Conservation (phyloP, 805 yeast species). For the Babjeviella inositovora region DNA sequence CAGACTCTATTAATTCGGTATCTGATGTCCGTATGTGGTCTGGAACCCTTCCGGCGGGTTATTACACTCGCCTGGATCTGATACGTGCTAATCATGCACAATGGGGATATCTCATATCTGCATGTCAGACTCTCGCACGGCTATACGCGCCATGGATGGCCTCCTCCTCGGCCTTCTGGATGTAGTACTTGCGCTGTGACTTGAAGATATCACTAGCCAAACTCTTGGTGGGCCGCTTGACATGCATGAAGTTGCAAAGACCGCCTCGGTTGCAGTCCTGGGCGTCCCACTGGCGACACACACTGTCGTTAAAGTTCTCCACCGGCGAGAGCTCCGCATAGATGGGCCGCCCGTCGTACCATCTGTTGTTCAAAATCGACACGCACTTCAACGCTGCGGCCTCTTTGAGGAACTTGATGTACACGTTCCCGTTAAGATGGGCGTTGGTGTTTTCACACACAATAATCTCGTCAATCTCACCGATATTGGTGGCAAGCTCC, state of each 20-base stretch:
- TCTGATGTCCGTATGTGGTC: too few species aligned
- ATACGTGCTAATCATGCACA: too few species aligned
- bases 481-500: constrained; percentile 31
- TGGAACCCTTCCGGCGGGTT: too few species aligned
- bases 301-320: constrained; percentile 48
- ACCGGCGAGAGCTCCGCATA: constrained; percentile 73
- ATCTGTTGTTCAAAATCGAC: constrained; percentile 51
- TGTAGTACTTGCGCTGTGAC: constrained; percentile 16
- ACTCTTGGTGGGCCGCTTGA: constrained; percentile 33
- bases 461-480: constrained; percentile 40
- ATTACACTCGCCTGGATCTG: too few species aligned
- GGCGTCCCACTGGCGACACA: constrained; percentile 57
- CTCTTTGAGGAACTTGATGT: constrained; percentile 39
- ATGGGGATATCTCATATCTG: too few species aligned
- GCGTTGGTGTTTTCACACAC: constrained; percentile 75
- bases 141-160: too few species aligned
- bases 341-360: constrained; percentile 73
- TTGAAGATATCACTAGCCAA: constrained; percentile 20
- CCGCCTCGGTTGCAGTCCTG: constrained; percentile 63
- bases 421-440: constrained; percentile 79
- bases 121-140: too few species aligned
- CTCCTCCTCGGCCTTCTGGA: too few species aligned
- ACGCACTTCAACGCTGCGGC: constrained; percentile 47
- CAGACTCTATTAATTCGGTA: too few species aligned
- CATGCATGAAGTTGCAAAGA: constrained; percentile 79